Evolutionary conservation across 2,329 filamentous ascomycete species (phyloP), one percentile per base, ranked within the genome.

Genomic region (Clarireedia paspali): DNA sequence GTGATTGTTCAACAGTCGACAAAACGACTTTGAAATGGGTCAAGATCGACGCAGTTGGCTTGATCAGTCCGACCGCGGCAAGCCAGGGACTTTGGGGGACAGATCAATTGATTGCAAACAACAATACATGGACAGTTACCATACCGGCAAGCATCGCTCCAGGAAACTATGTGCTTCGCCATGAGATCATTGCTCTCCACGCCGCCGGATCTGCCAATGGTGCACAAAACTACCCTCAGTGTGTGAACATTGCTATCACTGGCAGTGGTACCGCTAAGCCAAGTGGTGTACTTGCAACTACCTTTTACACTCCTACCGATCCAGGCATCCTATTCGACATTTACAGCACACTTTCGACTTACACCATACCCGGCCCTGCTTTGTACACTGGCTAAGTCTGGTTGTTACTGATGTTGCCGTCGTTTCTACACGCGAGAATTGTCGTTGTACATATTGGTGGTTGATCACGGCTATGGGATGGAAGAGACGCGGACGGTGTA

Each of bases 81-180:
- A 54, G 46, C 7, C 58, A 69, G 20, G 71, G 72, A 7, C 72
- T 61, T 20, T 77, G 75, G 75, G 70, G 68, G 0, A 71, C 71
- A 4, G 73, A 76, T 59, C 67, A 77, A 6, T 68, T 83, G 56
- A 80, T 81, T 61, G 67, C 70, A 51, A 74, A 75, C 62, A 80
- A 80, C 68, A 77, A 77, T 66, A 77, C 70, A 62, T 80, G 76
- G 74, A 73, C 72, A 15, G 69, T 76, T n/a, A 72, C 67, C 1
- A 71, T 80, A 38, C 78, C 77, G 4, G 50, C 61, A 0, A 67
- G 71, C 23, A 67, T 80, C 46, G 68, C 65, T 4, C 62, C 75
- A 0, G 78, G 78, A 1, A 72, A 76, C 57, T 81, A 81, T 60
- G 75, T 81, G 34, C 63, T 81, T 14, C 71, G 79, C 2, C 78